phyloP scores from a whole-genome alignment of 129 eudicot species.

The Ambrosia trifida region DNA sequence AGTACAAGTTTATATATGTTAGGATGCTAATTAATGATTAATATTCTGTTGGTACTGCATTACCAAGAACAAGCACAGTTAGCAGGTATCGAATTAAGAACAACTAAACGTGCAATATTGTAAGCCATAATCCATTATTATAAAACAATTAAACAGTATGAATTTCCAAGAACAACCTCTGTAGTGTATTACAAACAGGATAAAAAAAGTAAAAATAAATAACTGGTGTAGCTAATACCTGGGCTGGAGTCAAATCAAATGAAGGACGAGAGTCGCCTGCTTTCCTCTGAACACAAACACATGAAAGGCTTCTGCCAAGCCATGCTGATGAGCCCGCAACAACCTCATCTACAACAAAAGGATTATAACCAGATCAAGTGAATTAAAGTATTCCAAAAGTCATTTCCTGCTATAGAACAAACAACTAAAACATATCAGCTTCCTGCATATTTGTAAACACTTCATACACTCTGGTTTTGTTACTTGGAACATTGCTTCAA shows the following conservation, averaged over 20 bases:
- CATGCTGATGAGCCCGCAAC: conserved; percentile 99
- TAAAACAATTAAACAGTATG: conserved; percentile 1
- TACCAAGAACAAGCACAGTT: conserved; percentile 14
- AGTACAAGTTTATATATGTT: neutral
- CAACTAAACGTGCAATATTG: conserved; percentile 8
- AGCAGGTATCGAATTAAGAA: neutral
- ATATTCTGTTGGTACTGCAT: neutral
- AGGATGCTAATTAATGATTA: neutral
- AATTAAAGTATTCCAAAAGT: neutral
- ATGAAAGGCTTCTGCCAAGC: conserved; percentile 96
- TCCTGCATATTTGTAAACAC: conserved; percentile 15
- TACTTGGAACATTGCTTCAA: too few relatives aligned
- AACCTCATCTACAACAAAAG: conserved; percentile 71
- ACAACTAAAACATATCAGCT: neutral
- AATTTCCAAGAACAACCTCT: conserved; percentile 3
- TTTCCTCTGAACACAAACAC: conserved; percentile 95
- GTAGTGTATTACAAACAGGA: conserved; percentile 15
- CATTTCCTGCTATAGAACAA: neutral
- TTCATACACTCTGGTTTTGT: too few relatives aligned
- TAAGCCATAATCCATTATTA: neutral
- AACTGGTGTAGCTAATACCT: conserved; percentile 47
- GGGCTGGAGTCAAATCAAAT: conserved; percentile 86
- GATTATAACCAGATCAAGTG: conserved; percentile 25
- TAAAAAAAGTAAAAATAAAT: neutral
- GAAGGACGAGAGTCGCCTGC: conserved; percentile 90